phyloP scores from a whole-genome alignment of 495 filamentous ascomycete species.

The Xylaria intraflava region DNA sequence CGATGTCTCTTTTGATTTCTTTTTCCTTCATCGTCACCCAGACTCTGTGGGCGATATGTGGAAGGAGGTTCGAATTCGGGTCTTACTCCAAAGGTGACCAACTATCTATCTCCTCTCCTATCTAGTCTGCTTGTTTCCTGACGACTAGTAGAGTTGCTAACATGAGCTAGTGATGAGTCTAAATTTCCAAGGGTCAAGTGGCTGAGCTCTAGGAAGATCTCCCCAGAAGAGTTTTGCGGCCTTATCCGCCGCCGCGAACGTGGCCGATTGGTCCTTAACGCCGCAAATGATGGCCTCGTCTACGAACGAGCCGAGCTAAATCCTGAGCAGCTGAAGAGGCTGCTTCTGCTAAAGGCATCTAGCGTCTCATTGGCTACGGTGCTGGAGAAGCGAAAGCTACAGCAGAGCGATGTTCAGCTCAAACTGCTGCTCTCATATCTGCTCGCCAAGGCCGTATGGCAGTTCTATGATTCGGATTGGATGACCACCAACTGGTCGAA shows the following conservation, averaged over 20 bases:
- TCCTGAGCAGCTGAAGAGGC: neutral
- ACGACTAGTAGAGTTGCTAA: neutral
- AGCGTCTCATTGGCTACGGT: neutral
- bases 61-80: neutral
- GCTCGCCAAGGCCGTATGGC: constrained; percentile 18
- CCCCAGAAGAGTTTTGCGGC: neutral
- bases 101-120: neutral
- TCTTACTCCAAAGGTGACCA: neutral
- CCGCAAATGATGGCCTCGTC: neutral
- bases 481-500: constrained; percentile 19
- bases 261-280: neutral
- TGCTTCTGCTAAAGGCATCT: neutral
- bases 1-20: neutral
- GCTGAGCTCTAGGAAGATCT: neutral
- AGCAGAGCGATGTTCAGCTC: constrained; percentile 2
- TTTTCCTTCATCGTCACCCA: neutral
- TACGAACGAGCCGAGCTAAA: neutral
- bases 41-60: neutral
- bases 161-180: neutral
- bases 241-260: neutral
- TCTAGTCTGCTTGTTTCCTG: no score
- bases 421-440: constrained; percentile 14
- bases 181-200: neutral
- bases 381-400: neutral
- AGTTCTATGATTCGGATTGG: constrained; percentile 23